Percentiles rank a stretch among this genome's conserved stretches.
phyloP scores from a whole-genome alignment of 306 rosid species.

The Ormosia emarginata region DNA sequence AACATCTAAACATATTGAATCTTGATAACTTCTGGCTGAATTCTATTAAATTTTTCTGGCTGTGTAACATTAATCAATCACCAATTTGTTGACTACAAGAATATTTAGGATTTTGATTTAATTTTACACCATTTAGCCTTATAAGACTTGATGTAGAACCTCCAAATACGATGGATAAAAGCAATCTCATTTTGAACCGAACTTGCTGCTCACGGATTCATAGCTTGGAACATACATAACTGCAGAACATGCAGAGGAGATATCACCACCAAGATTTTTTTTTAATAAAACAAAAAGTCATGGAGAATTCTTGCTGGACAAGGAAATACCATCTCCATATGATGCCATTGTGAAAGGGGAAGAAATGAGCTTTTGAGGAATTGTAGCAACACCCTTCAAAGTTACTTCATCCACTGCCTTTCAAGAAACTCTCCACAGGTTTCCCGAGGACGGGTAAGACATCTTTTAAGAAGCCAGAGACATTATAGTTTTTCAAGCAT shows the following conservation, averaged over 20 bases:
- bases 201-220: constrained; percentile 72
- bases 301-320: not conserved
- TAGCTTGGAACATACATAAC: constrained; percentile 69
- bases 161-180: not conserved
- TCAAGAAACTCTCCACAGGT: constrained; percentile 66
- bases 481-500: not conserved
- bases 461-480: constrained; percentile 5
- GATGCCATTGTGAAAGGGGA: constrained; percentile 93
- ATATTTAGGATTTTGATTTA: constrained; percentile 12
- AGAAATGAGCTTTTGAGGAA: constrained; percentile 73
- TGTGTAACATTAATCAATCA: constrained; percentile 24
- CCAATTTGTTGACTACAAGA: constrained; percentile 37
- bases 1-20: not conserved
- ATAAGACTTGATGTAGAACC: constrained; percentile 21
- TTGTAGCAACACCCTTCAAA: constrained; percentile 58
- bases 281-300: not conserved
- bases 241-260: constrained; percentile 41
- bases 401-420: constrained; percentile 76
- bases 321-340: constrained; percentile 71
- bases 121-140: constrained; percentile 27
- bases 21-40: too few species aligned
- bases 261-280: not conserved
- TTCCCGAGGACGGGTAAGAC: constrained; percentile 43
- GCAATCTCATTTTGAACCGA: constrained; percentile 48
- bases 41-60: not conserved